Percentiles rank a stretch among this genome's conserved stretches.
Evolutionary conservation across 148 eudicot species (phyloP).

Genomic region (Pharnaceum exiguum): DNA sequence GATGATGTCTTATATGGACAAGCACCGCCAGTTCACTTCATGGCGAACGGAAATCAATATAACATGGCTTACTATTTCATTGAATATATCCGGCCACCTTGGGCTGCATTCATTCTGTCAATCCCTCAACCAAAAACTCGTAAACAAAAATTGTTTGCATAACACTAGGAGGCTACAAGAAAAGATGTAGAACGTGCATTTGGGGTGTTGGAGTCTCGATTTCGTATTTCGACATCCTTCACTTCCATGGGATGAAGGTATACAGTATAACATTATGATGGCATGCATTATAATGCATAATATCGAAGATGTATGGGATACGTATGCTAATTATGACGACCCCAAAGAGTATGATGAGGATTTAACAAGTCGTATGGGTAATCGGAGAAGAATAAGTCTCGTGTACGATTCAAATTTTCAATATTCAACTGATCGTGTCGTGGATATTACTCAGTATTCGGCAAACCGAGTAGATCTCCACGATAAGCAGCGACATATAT

Average conservation of each 20-base stretch:
- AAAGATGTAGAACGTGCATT: neutral
- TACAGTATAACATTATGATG: neutral
- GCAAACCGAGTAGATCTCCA: no score
- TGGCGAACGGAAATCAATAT: neutral
- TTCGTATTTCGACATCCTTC: neutral
- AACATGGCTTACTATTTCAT: neutral
- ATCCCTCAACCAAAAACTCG: neutral
- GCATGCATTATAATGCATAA: slow-evolving; percentile 7
- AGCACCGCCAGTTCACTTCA: neutral
- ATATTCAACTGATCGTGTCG: no score
- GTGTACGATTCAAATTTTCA: no score
- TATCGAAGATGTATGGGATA: neutral
- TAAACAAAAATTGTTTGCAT: neutral
- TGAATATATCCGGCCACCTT: neutral
- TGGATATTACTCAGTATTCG: no score
- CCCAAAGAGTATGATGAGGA: no score
- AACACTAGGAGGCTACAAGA: neutral
- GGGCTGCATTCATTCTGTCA: neutral
- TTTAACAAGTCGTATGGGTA: no score
- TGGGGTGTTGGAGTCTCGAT: neutral
- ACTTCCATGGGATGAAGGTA: neutral
- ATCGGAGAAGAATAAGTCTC: no score
- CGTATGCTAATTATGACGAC: no score
- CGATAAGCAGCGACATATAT: no score
- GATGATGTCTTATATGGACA: no score